These are phyloP conservation scores for Fagopyrum esculentum DNA, from an alignment of 148 eudicot genomes.

Conservation along the genomic window DNA sequence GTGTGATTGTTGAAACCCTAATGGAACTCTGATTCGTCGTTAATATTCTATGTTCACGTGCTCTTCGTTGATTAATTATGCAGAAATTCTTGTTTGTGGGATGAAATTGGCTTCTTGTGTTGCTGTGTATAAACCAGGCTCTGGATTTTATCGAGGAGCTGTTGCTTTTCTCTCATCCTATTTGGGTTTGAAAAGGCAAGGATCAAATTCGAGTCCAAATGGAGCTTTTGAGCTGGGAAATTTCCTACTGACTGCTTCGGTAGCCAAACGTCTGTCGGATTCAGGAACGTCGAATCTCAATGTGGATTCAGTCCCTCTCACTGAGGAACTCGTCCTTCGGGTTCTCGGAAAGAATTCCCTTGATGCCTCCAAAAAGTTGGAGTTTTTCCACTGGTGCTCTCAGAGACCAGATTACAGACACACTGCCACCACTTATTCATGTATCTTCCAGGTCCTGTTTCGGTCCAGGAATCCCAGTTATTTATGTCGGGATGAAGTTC, in stretches of 20 bases:
- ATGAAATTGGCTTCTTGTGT: constrained; percentile 7
- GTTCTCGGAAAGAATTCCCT: constrained; percentile 43
- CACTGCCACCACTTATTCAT: constrained; percentile 48
- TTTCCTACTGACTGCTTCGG: constrained; percentile 45
- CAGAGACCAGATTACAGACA: constrained; percentile 48
- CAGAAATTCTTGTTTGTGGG: constrained; percentile 3
- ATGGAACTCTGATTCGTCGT: neutral
- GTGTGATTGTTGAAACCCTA: neutral
- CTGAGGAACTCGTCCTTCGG: constrained; percentile 50
- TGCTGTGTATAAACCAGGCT: constrained; percentile 5
- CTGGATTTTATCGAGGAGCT: constrained; percentile 13
- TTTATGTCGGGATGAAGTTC: constrained; percentile 31
- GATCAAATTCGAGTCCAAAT: constrained; percentile 5
- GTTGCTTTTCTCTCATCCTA: constrained; percentile 16
- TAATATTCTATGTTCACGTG: neutral
- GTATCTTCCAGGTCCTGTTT: constrained; percentile 45
- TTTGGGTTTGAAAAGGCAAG: constrained; percentile 12
- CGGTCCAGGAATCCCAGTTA: constrained; percentile 18
- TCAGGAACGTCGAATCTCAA: constrained; percentile 47
- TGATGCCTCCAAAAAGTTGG: constrained; percentile 48
- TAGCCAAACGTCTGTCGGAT: constrained; percentile 44
- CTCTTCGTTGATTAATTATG: neutral
- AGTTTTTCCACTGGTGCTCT: constrained; percentile 66
- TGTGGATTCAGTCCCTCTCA: constrained; percentile 32
- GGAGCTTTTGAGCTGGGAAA: constrained; percentile 26